Evolutionary conservation across 257 asterid genomes (phyloP).

Genomic region (Asclepias syriaca): DNA sequence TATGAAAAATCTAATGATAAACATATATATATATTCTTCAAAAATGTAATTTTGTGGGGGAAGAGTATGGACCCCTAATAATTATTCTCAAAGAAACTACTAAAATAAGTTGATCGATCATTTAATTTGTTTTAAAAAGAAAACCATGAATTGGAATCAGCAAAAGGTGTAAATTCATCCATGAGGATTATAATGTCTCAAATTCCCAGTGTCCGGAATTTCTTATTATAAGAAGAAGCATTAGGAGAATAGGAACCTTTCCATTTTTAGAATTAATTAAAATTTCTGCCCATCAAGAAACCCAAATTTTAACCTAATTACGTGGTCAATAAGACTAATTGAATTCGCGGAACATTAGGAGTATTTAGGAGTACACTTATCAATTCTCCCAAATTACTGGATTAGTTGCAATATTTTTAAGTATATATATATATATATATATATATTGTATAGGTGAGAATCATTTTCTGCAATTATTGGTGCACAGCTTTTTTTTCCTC

Average conservation of each 20-base stretch:
- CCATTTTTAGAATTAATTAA: neutral
- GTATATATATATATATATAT: neutral
- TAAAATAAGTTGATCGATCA: neutral
- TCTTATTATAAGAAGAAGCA: neutral
- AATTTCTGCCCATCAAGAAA: neutral
- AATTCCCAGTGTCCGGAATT: neutral
- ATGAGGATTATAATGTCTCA: neutral
- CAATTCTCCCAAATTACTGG: too few relatives aligned
- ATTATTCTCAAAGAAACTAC: neutral
- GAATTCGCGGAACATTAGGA: too few relatives aligned
- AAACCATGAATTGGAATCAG: neutral
- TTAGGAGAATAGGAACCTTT: neutral
- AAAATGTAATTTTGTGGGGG: neutral
- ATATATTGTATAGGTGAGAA: neutral
- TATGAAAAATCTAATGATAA: neutral
- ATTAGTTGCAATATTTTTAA: neutral
- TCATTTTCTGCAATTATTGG: neutral
- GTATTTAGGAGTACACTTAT: too few relatives aligned
- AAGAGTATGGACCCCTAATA: constrained; percentile 2
- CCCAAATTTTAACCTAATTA: too few relatives aligned
- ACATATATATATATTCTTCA: neutral
- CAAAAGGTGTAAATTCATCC: neutral
- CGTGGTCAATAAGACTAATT: too few relatives aligned
- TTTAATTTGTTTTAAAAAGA: neutral
- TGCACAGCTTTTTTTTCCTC: neutral